A percentile compares a stretch with the other conserved stretches of the same genome.
Conservation (phyloP, 208 protist species). For the Trichomonas vaginalis region DNA sequence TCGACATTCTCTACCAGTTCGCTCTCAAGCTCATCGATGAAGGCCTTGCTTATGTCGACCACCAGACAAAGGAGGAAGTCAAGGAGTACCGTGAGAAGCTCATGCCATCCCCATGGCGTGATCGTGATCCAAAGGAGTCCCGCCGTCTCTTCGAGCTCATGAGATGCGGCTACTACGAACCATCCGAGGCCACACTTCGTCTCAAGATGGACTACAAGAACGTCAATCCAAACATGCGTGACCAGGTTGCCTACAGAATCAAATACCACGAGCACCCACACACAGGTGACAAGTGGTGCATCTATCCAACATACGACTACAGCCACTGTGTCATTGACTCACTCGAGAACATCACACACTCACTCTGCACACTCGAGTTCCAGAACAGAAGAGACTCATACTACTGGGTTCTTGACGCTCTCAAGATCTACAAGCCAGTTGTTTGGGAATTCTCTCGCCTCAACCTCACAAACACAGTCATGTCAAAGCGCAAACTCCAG, state of each 20-base stretch:
- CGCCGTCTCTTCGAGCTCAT: slow-evolving; percentile 58
- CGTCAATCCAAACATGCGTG: slow-evolving; percentile 90
- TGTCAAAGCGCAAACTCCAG: slow-evolving; percentile 46
- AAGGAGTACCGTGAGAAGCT: slow-evolving; percentile 46
- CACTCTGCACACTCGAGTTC: slow-evolving; percentile 98
- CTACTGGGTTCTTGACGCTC: slow-evolving; percentile 45
- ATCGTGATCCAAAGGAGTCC: slow-evolving; percentile 50
- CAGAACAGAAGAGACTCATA: slow-evolving; percentile 55
- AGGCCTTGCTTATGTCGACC: slow-evolving; percentile 51
- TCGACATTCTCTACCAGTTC: slow-evolving; percentile 84
- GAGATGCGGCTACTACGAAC: slow-evolving; percentile 63
- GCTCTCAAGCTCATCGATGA: slow-evolving; percentile 86
- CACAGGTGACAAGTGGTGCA: slow-evolving; percentile 79
- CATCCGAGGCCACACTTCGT: slow-evolving; percentile 83
- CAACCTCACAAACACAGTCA: slow-evolving; percentile 44
- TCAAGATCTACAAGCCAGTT: slow-evolving; percentile 45
- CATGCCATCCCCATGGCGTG: slow-evolving; percentile 42
- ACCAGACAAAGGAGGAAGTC: slow-evolving; percentile 79
- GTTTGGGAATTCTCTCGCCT: slow-evolving; percentile 48
- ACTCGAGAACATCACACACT: slow-evolving; percentile 98
- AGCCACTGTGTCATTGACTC: slow-evolving; percentile 97
- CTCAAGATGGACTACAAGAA: slow-evolving; percentile 90
- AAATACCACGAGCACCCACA: slow-evolving; percentile 69
- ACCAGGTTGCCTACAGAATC: slow-evolving; percentile 94
- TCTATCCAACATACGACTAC: slow-evolving; percentile 99